Evolutionary conservation across 768 basidiomycete species (phyloP).

Genomic region (Tremella yokohamensis): DNA sequence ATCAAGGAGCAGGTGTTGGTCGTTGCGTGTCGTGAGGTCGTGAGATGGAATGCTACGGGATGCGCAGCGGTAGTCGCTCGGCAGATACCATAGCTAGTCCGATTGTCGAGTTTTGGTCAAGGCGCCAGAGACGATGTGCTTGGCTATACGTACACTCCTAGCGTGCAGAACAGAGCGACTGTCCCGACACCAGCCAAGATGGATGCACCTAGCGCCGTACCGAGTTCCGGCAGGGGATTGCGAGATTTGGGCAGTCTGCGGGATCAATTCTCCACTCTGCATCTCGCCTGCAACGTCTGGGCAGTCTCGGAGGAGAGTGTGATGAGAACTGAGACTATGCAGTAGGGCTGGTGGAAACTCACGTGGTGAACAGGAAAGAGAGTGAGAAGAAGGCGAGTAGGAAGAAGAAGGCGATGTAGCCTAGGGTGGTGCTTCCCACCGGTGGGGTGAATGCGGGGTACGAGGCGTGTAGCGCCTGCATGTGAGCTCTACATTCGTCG

Average conservation of each 20-base stretch:
- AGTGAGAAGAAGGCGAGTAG: slow-evolving; percentile 74
- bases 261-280: background rate
- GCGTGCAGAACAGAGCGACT: slow-evolving; percentile 80
- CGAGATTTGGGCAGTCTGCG: slow-evolving; percentile 69
- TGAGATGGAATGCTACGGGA: too few species aligned
- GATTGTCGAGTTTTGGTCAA: too few species aligned
- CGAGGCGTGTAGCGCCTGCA: slow-evolving; percentile 62
- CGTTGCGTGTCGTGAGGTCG: too few species aligned
- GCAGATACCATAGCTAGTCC: too few species aligned
- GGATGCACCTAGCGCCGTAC: slow-evolving; percentile 70
- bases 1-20: too few species aligned
- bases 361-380: slow-evolving; percentile 82
- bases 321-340: background rate
- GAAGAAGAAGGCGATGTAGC: slow-evolving; percentile 69
- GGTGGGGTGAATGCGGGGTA: slow-evolving; percentile 69
- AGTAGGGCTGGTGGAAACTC: too few species aligned
- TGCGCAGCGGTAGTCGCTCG: too few species aligned
- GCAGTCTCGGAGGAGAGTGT: too few species aligned
- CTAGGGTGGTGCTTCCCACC: slow-evolving; percentile 65
- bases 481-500: background rate
- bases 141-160: slow-evolving; percentile 73
- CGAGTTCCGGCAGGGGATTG: slow-evolving; percentile 64
- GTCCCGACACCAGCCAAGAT: slow-evolving; percentile 80
- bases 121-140: background rate
- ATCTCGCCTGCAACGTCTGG: too few species aligned